Evolutionary conservation across 1,284 basidiomycete species (phyloP).

Genomic region (Puccinia brachypodii): DNA sequence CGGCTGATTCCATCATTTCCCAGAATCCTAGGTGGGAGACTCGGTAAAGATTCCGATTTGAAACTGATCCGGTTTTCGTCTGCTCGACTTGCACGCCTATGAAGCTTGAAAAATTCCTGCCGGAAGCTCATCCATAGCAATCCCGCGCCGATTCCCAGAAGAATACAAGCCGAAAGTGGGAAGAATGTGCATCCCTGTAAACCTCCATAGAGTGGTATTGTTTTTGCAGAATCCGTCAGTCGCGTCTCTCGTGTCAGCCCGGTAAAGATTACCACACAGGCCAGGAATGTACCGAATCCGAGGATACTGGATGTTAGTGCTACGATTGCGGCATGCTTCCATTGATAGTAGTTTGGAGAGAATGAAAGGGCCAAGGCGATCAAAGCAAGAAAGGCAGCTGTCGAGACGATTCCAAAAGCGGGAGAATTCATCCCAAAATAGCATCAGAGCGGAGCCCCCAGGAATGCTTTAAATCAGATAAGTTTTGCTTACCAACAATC

Average conservation of each 20-base stretch:
- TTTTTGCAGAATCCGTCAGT: conserved; percentile 30
- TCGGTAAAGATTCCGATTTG: not conserved
- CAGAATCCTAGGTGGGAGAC: conserved; percentile 9
- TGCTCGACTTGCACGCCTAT: conserved; percentile 6
- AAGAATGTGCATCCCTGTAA: conserved; percentile 25
- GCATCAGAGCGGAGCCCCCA: not conserved
- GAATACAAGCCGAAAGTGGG: conserved; percentile 22
- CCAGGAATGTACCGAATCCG: conserved; percentile 35
- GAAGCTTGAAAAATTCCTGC: conserved; percentile 36
- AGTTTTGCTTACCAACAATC: conserved; percentile 12
- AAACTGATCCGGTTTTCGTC: conserved; percentile 5
- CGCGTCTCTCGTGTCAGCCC: conserved; percentile 24
- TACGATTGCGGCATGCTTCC: conserved; percentile 38
- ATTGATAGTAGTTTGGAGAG: conserved; percentile 37
- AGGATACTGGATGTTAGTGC: conserved; percentile 23
- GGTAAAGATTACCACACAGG: conserved; percentile 29
- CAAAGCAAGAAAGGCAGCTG: conserved; percentile 28
- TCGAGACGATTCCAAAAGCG: not conserved
- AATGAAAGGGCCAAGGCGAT: conserved; percentile 28
- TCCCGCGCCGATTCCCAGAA: conserved; percentile 10
- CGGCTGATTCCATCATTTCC: conserved; percentile 4
- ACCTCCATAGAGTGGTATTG: conserved; percentile 33
- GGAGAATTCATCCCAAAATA: not conserved
- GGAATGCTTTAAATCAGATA: not conserved
- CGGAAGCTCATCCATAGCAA: conserved; percentile 32